Conservation (phyloP, 306 rosid genomes). For the Begonia peltatifolia region DNA sequence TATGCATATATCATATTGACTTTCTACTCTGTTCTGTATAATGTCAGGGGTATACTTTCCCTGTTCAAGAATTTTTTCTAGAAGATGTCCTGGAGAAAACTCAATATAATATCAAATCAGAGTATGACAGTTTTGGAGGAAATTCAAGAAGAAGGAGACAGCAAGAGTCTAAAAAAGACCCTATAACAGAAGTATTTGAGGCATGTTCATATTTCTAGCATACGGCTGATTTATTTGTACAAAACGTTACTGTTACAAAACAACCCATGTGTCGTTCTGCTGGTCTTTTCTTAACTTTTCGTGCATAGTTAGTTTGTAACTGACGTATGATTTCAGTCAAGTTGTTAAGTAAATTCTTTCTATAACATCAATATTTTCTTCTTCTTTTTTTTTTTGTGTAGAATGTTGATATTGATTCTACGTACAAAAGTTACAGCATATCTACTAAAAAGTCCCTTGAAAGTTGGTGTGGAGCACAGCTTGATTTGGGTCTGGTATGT, state of each 20-base stretch:
- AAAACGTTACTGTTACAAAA: too few relatives aligned
- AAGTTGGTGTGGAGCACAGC: constrained; percentile 77
- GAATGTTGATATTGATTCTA: constrained; percentile 62
- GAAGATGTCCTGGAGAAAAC: constrained; percentile 90
- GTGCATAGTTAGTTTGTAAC: not conserved
- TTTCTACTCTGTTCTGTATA: constrained; percentile 3
- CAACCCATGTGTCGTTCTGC: not conserved
- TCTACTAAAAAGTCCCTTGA: constrained; percentile 81
- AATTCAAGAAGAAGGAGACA: constrained; percentile 71
- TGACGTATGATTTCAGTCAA: not conserved
- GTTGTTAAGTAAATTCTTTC: too few relatives aligned
- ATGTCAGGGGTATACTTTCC: constrained; percentile 75
- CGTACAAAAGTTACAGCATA: constrained; percentile 42
- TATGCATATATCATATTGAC: constrained; percentile 7
- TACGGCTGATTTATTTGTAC: too few relatives aligned
- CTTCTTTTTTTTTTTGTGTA: constrained; percentile 12
- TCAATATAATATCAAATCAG: constrained; percentile 54
- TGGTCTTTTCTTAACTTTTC: not conserved
- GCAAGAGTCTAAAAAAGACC: constrained; percentile 75
- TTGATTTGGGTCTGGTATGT: constrained; percentile 90
- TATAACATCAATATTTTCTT: too few relatives aligned
- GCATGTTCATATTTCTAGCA: constrained; percentile 23
- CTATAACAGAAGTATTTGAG: constrained; percentile 81
- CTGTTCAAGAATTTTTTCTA: constrained; percentile 68
- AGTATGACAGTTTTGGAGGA: constrained; percentile 57